These are phyloP conservation scores for Vaccinium corymbosum DNA, from an alignment of 148 eudicot species.

Conservation along the genomic window DNA sequence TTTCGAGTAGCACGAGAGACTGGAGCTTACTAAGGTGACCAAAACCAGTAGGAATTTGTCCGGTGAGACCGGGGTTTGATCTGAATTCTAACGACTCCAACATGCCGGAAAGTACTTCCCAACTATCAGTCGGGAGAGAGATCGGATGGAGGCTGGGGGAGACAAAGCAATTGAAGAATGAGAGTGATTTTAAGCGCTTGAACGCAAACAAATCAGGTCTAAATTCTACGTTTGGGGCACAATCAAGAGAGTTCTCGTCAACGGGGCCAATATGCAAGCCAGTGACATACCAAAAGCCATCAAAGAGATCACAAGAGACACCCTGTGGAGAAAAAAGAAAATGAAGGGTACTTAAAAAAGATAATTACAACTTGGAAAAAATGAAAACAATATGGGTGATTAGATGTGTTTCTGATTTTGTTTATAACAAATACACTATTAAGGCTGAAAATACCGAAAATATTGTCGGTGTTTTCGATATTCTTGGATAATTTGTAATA, in stretches of 20 bases:
- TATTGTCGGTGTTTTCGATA: too few species aligned
- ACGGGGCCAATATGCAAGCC: slow-evolving; percentile 69
- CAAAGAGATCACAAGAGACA: slow-evolving; percentile 76
- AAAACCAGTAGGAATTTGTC: slow-evolving; percentile 48
- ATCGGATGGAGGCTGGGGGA: slow-evolving; percentile 30
- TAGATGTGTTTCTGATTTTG: not conserved
- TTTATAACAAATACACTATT: not conserved
- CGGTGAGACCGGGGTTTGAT: slow-evolving; percentile 67
- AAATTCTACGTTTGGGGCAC: slow-evolving; percentile 50
- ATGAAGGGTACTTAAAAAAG: not conserved
- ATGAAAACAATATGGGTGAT: not conserved
- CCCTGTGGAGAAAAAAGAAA: slow-evolving; percentile 50
- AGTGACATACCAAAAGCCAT: slow-evolving; percentile 85
- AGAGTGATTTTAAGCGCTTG: slow-evolving; percentile 60
- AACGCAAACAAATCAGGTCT: slow-evolving; percentile 56
- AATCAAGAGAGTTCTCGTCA: slow-evolving; percentile 75
- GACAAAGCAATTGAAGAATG: slow-evolving; percentile 64
- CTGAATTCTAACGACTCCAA: slow-evolving; percentile 73
- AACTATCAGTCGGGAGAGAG: slow-evolving; percentile 44
- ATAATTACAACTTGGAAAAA: not conserved
- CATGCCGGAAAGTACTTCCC: slow-evolving; percentile 45
- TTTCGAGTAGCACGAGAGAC: slow-evolving; percentile 67
- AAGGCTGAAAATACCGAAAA: too few species aligned
- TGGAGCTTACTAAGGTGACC: slow-evolving; percentile 53
- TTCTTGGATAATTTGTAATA: too few species aligned